phyloP scores from a whole-genome alignment of 345 rosid genomes.

The Citrus australasica region DNA sequence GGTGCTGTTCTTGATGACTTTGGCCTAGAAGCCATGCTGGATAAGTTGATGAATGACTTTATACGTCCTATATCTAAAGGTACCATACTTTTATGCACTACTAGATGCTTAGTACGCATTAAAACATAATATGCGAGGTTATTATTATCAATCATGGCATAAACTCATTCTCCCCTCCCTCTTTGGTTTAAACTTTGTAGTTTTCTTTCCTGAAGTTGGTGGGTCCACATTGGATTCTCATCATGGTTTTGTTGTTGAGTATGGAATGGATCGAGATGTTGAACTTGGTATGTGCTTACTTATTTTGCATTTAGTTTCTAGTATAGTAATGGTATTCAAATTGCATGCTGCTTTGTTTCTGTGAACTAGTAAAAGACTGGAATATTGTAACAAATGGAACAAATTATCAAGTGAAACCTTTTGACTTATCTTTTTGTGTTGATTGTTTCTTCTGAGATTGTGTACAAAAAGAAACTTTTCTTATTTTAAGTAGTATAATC shows the following conservation, averaged over 20 bases:
- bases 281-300: slow-evolving; percentile 71
- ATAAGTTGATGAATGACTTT: slow-evolving; percentile 70
- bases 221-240: slow-evolving; percentile 88
- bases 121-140: background rate
- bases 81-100: slow-evolving; percentile 15
- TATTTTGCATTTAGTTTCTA: background rate
- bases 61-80: slow-evolving; percentile 79
- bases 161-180: background rate
- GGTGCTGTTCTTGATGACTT: slow-evolving; percentile 98
- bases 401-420: background rate
- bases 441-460: background rate
- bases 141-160: background rate
- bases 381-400: background rate
- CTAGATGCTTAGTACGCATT: background rate
- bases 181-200: slow-evolving; percentile 36
- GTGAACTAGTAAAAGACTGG: background rate
- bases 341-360: background rate
- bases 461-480: background rate
- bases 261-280: slow-evolving; percentile 80
- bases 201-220: slow-evolving; percentile 82
- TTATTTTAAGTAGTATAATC: background rate
- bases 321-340: slow-evolving; percentile 4
- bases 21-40: slow-evolving; percentile 88
- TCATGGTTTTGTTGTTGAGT: slow-evolving; percentile 96
- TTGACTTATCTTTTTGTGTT: background rate